Conservation (phyloP, 495 filamentous ascomycete species). For the Aeminium ludgeri region DNA sequence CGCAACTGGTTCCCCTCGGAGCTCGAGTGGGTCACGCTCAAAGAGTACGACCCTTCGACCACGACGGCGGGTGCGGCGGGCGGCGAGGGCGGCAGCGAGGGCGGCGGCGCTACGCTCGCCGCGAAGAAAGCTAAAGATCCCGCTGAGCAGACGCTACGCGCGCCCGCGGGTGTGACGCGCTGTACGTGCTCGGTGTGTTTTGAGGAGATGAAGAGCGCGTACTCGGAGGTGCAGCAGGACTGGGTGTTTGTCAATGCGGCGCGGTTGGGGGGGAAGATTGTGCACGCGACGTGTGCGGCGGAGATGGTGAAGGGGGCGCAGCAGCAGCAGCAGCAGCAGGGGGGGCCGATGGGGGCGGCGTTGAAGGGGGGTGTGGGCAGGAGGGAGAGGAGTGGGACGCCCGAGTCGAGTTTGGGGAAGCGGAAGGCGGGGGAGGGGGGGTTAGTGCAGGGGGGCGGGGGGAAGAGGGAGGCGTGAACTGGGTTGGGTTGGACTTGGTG, state of each 20-base stretch:
- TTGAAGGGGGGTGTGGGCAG: not conserved
- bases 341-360: conserved; percentile 5
- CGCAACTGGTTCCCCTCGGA: conserved; percentile 63
- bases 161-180: conserved; percentile 53
- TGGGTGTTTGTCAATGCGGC: conserved; percentile 91
- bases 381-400: conserved; percentile 17
- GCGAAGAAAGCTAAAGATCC: conserved; percentile 37
- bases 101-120: conserved; percentile 24
- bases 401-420: conserved; percentile 25
- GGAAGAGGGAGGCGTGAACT: too few species aligned
- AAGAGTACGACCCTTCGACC: conserved; percentile 28
- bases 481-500: too few species aligned
- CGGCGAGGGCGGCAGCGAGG: conserved; percentile 3
- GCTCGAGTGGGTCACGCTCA: conserved; percentile 39
- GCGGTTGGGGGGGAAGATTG: conserved; percentile 56
- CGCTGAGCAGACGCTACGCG: conserved; percentile 58
- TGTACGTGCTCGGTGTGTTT: conserved; percentile 83
- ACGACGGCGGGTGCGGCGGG: conserved; percentile 19
- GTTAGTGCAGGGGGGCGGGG: conserved; percentile 2
- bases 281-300: conserved; percentile 74
- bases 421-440: conserved; percentile 24
- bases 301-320: conserved; percentile 51
- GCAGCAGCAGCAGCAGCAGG: conserved; percentile 1
- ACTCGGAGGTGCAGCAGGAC: conserved; percentile 82
- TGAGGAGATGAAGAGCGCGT: conserved; percentile 76